A percentile compares a stretch with the other conserved stretches of the same genome.
phyloP scores from a whole-genome alignment of 306 rosid genomes.

The Rosa chinensis region DNA sequence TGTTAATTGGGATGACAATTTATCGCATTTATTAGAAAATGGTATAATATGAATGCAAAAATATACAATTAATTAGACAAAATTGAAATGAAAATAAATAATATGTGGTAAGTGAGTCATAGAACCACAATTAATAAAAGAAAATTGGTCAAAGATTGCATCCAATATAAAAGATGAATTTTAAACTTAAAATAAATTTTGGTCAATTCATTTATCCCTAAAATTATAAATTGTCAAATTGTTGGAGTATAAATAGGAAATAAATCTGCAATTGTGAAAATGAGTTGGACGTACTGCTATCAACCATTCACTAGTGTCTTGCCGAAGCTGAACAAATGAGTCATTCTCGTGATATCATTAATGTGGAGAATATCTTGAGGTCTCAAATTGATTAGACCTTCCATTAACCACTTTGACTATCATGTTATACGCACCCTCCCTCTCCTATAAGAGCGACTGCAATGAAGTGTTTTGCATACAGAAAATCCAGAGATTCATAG shows the following conservation, averaged over 20 bases:
- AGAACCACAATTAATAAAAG: too few species aligned
- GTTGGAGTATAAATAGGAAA: background rate
- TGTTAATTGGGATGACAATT: too few species aligned
- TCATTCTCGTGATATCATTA: conserved; percentile 16
- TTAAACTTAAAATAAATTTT: too few species aligned
- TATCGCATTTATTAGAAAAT: too few species aligned
- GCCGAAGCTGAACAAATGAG: conserved; percentile 7
- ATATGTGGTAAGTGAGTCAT: too few species aligned
- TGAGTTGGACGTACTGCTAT: background rate
- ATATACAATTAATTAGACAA: too few species aligned
- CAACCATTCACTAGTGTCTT: conserved; percentile 4
- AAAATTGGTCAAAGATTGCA: too few species aligned
- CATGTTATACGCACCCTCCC: background rate
- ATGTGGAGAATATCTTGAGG: background rate
- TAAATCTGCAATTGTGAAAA: background rate
- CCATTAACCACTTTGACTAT: background rate
- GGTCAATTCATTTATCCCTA: too few species aligned
- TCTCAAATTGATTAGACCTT: background rate
- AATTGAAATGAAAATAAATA: too few species aligned
- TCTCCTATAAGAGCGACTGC: conserved; percentile 9
- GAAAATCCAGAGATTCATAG: background rate
- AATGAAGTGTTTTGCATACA: background rate
- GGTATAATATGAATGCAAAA: too few species aligned
- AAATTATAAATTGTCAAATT: too few species aligned
- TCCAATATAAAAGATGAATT: too few species aligned